Evolutionary conservation across 257 asterid genomes (phyloP), one percentile per base, ranked within the genome.

Genomic region (Perilla frutescens): DNA sequence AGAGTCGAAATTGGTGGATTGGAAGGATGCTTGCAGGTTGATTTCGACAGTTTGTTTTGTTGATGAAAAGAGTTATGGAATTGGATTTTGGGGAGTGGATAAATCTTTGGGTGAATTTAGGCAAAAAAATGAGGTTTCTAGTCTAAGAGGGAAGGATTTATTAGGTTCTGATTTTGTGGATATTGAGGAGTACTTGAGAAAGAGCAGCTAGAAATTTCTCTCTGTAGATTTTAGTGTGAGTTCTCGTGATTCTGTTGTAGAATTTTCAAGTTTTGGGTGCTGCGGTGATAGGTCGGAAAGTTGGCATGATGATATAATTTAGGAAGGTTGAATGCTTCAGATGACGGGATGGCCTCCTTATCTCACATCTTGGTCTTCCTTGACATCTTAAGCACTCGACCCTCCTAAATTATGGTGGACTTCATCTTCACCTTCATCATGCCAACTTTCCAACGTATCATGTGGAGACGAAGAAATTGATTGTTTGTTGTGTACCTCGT

Each of bases 121-220:
- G 70, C 10, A 69, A 34, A 76, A 66, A 76, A 75, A 70, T 57
- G 87, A 81, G 74, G 79, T 76, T 68, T 73, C 77, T 47, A 68
- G 41, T 78, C 75, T 84, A 40, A 83, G 86, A 73, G 97, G 92
- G 57, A 78, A 84, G 70, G 93, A 89, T 81, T 83, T 89, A 66
- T 51, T 91, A 84, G 81, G 84, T 56, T 66, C 77, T 29, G 78
- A 79, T 66, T 68, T 32, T 14, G 69, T 2, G 14, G 79, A 75
- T 55, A 80, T 85, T 73, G 81, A 78, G 57, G 83, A 82, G 40
- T 86, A 79, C 76, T 49, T 84, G 78, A 80, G 67, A 48, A 73
- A 79, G 26, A 26, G 4, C 64, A 68, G 71, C 53, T 68, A 43
- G 14, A 63, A 66, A 59, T 26, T 53, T 53, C 29, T 54, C 11